phyloP scores from a whole-genome alignment of 2,329 filamentous ascomycete species.

The Colletotrichum tabaci region DNA sequence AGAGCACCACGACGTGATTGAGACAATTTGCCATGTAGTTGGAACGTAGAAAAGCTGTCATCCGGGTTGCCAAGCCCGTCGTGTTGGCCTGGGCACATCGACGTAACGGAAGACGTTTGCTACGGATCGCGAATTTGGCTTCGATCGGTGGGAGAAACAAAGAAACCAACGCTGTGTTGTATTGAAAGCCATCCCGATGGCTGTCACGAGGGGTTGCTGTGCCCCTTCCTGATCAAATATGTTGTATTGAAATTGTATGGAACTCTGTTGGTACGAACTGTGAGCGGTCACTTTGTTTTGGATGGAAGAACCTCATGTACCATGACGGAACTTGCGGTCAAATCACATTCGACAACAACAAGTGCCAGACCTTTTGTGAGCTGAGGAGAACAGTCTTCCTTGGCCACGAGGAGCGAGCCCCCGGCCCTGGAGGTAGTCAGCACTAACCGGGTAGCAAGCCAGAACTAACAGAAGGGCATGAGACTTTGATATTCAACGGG shows the following conservation, averaged over 20 bases:
- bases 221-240: too few species aligned
- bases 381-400: neutral
- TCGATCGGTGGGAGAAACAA: neutral
- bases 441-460: neutral
- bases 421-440: constrained; percentile 2
- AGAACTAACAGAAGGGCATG: neutral
- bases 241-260: too few species aligned
- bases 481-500: neutral
- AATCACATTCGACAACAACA: neutral
- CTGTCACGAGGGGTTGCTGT: too few species aligned
- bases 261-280: too few species aligned
- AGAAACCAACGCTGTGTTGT: neutral
- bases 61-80: neutral
- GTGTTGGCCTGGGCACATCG: neutral
- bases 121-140: neutral
- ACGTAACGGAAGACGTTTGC: neutral
- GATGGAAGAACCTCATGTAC: neutral
- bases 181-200: too few species aligned
- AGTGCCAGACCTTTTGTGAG: constrained; percentile 10
- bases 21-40: neutral
- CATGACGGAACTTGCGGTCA: constrained; percentile 2
- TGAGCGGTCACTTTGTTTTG: too few species aligned
- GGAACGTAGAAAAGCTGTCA: neutral
- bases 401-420: constrained; percentile 1
- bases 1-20: neutral